Percentiles rank a stretch among this genome's conserved stretches.
Conservation (phyloP, 352 stramenopile genomes). For the Globisporangium carolinianum region DNA sequence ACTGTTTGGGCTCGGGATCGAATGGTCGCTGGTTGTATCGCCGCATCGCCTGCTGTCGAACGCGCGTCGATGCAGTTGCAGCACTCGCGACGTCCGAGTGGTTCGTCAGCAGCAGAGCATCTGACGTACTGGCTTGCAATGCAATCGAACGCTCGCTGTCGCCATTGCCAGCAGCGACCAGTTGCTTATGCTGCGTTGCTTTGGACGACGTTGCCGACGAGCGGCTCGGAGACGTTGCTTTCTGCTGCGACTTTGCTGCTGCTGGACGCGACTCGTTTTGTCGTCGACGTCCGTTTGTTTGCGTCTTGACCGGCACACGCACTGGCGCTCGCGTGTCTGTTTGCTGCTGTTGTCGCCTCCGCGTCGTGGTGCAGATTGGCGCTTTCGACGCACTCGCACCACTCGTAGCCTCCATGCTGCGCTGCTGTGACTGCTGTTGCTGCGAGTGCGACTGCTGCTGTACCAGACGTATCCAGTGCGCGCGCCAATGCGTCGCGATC, state of each 20-base stretch:
- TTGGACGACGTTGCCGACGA: neutral
- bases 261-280: neutral
- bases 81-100: neutral
- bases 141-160: no score
- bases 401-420: neutral
- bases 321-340: no score
- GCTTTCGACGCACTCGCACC: neutral
- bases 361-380: no score
- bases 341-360: neutral
- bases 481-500: constrained; percentile 31
- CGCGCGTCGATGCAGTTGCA: neutral
- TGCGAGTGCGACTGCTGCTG: neutral
- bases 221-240: neutral
- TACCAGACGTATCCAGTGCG: neutral
- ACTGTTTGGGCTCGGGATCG: no score
- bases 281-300: neutral
- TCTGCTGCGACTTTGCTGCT: neutral
- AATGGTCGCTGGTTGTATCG: neutral
- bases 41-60: neutral
- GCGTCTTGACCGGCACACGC: neutral
- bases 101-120: neutral
- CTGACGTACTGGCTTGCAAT: no score
- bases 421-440: neutral
- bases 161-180: neutral
- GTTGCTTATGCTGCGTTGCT: neutral